Conservation (phyloP, 768 basidiomycete genomes). For the Tricholoma furcatifolium region DNA sequence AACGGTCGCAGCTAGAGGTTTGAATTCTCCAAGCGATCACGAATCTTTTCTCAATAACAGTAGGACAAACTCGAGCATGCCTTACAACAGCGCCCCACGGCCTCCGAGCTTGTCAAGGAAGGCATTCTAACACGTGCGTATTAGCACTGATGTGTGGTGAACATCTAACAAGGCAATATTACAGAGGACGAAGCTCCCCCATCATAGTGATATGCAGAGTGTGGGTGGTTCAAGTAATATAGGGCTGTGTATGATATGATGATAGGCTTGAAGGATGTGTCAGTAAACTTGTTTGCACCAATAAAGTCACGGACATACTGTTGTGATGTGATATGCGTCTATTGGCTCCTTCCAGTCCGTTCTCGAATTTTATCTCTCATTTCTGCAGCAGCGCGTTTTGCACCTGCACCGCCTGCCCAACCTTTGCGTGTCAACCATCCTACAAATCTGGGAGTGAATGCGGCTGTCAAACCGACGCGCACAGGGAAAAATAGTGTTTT, state of each 20-base stretch:
- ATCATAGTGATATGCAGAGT: slow-evolving; percentile 3
- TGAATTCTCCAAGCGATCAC: slow-evolving; percentile 11
- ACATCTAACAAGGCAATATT: slow-evolving; percentile 1
- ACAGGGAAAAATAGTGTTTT: slow-evolving; percentile 92
- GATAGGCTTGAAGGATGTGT: background rate
- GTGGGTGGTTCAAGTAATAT: background rate
- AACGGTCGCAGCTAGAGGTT: slow-evolving; percentile 65
- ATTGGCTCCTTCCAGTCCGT: slow-evolving; percentile 29
- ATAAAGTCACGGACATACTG: background rate
- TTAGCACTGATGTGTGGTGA: background rate
- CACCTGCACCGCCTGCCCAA: slow-evolving; percentile 77
- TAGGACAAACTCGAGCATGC: slow-evolving; percentile 66
- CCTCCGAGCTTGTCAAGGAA: slow-evolving; percentile 62
- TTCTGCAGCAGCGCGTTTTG: slow-evolving; percentile 58
- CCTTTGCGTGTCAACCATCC: slow-evolving; percentile 78
- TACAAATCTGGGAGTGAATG: slow-evolving; percentile 83
- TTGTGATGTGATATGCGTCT: slow-evolving; percentile 1
- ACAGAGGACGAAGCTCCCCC: slow-evolving; percentile 25
- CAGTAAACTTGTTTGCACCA: background rate
- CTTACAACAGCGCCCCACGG: slow-evolving; percentile 54
- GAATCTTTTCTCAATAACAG: background rate
- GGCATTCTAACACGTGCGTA: slow-evolving; percentile 50
- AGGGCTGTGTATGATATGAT: background rate
- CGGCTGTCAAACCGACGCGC: slow-evolving; percentile 85
- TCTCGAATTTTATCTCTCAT: slow-evolving; percentile 45